phyloP scores from a whole-genome alignment of 192 early-diverging fungal genomes.

The Geranomyces variabilis region DNA sequence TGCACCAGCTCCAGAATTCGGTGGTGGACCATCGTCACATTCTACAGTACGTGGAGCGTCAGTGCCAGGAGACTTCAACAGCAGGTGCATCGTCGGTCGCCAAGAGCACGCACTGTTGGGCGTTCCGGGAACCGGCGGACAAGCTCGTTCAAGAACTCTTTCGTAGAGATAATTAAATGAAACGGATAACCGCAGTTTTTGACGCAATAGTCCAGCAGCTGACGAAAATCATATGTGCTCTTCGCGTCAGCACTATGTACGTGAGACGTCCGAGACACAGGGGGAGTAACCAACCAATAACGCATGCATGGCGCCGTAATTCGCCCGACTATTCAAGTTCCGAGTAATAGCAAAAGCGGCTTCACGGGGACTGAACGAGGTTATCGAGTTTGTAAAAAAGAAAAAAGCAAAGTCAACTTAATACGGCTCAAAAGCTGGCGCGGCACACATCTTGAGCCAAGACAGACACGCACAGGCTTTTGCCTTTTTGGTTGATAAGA shows the following conservation, averaged over 20 bases:
- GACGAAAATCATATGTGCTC: constrained; percentile 12
- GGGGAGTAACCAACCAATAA: constrained; percentile 54
- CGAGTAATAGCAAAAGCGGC: constrained; percentile 71
- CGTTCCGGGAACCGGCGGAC: constrained; percentile 92
- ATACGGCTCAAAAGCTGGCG: too few species aligned
- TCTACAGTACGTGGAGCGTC: constrained; percentile 29
- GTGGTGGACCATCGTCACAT: constrained; percentile 70
- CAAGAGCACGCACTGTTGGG: constrained; percentile 63
- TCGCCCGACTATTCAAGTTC: constrained; percentile 65
- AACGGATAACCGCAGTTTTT: constrained; percentile 99
- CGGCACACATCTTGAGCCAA: too few species aligned
- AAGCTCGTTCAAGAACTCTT: constrained; percentile 97
- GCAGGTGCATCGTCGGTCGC: background rate
- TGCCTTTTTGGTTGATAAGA: constrained; percentile 87
- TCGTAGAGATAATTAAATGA: constrained; percentile 91
- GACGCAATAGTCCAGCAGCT: constrained; percentile 94
- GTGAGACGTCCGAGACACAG: background rate
- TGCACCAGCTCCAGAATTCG: constrained; percentile 91
- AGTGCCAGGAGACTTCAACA: too few species aligned
- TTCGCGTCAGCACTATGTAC: background rate
- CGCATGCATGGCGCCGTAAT: constrained; percentile 62
- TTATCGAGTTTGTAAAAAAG: background rate
- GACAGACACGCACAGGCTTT: constrained; percentile 70
- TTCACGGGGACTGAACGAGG: constrained; percentile 65
- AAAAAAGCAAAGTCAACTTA: background rate